Conservation (phyloP, 2,329 filamentous ascomycete species). For the Botryosphaeria dothidea region DNA sequence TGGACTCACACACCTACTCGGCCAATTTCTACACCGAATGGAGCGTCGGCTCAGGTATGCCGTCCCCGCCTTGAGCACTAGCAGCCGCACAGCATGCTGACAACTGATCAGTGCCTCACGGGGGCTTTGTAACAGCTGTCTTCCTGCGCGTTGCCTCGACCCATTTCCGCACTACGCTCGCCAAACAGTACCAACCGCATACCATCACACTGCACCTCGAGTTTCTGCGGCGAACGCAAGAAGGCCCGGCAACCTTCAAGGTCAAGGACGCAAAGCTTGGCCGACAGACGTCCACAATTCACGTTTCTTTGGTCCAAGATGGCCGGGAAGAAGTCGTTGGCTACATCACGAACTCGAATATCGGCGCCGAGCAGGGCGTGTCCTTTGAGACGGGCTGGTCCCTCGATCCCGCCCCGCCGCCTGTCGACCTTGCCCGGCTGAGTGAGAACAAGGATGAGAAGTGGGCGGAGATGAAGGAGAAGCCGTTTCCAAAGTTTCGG, state of each 20-base stretch:
- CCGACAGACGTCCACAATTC: constrained; percentile 62
- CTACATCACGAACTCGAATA: constrained; percentile 66
- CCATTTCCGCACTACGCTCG: constrained; percentile 61
- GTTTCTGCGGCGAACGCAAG: constrained; percentile 64
- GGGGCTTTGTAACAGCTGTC: constrained; percentile 66
- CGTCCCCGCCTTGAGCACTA: constrained; percentile 42
- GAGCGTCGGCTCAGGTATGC: constrained; percentile 65
- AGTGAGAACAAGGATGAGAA: constrained; percentile 45
- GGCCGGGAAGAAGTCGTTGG: constrained; percentile 62
- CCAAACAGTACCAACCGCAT: constrained; percentile 60
- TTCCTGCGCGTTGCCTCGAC: constrained; percentile 60
- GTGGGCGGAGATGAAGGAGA: constrained; percentile 48
- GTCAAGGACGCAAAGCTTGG: constrained; percentile 67
- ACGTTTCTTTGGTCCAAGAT: constrained; percentile 60
- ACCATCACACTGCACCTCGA: constrained; percentile 66
- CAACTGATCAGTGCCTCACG: constrained; percentile 63
- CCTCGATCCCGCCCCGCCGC: constrained; percentile 47
- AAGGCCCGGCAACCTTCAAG: constrained; percentile 57
- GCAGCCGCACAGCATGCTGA: not conserved
- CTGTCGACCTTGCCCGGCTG: constrained; percentile 46
- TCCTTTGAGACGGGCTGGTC: constrained; percentile 57
- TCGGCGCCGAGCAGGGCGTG: constrained; percentile 59
- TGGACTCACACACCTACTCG: constrained; percentile 60
- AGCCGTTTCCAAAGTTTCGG: constrained; percentile 48
- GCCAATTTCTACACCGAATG: constrained; percentile 59